A percentile compares a stretch with the other conserved stretches of the same genome.
Conservation (phyloP, 1,284 basidiomycete species). For the Boletellus deceptivus region DNA sequence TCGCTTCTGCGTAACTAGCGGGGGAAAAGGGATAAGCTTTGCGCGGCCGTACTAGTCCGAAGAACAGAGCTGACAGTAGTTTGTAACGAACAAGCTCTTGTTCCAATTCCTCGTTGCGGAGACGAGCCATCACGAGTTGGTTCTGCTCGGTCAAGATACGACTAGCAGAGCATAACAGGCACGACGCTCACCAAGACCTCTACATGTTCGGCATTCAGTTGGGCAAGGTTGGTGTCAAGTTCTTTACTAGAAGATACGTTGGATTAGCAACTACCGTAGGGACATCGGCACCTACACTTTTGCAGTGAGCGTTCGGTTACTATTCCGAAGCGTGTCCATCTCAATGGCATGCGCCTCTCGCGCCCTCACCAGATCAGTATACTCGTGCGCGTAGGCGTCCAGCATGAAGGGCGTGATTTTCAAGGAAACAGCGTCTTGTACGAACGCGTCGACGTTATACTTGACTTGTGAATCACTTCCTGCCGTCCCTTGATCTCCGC, state of each 20-base stretch:
- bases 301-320: slow-evolving; percentile 71
- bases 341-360: slow-evolving; percentile 80
- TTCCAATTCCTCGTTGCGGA: slow-evolving; percentile 89
- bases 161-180: background rate
- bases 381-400: slow-evolving; percentile 85
- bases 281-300: slow-evolving; percentile 66
- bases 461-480: slow-evolving; percentile 28
- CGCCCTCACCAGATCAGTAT: slow-evolving; percentile 66
- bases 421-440: slow-evolving; percentile 79
- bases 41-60: background rate
- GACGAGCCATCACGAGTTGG: slow-evolving; percentile 82
- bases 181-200: slow-evolving; percentile 57
- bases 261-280: slow-evolving; percentile 1
- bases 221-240: slow-evolving; percentile 74
- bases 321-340: slow-evolving; percentile 75
- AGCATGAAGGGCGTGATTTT: slow-evolving; percentile 91
- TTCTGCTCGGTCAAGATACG: slow-evolving; percentile 50
- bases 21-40: background rate
- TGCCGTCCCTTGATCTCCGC: slow-evolving; percentile 23
- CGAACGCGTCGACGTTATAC: slow-evolving; percentile 80
- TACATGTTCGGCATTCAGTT: slow-evolving; percentile 80
- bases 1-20: slow-evolving; percentile 81
- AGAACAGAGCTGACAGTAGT: slow-evolving; percentile 61
- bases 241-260: slow-evolving; percentile 53
- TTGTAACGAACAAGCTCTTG: slow-evolving; percentile 90